Evolutionary conservation across 371 early-diverging fungal genomes (phyloP), one percentile per base, ranked within the genome.

Genomic region (Syncephalis fuscata): DNA sequence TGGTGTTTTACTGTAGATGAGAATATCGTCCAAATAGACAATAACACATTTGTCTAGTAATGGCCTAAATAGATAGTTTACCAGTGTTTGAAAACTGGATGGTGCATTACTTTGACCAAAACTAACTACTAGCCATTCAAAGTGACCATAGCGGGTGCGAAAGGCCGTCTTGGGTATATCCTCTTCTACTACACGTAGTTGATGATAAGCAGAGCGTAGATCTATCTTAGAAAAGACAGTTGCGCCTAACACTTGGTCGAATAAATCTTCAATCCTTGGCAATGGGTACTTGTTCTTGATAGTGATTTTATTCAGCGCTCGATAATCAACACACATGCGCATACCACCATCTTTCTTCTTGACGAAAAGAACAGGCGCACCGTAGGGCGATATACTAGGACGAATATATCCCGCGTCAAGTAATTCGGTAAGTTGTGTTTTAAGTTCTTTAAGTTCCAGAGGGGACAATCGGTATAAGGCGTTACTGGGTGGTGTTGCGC

Each of bases 341-440:
- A 68, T 9, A 1, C 47, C 17, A 4, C 76, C 73, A 26, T 70
- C 65, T 38, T 74, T 73, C 54, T 78, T 73, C 9, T 57, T 52
- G 0, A 70, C 74, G 55, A 77, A 75, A 3, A 75, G 45, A 1
- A 73, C 60, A 7, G 78, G 76, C 4, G 72, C 62, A 1, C 71
- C 77, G 45, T 50, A 59, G 15, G 70, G 63, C 2, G 66, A 66
- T 9, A 19, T 23, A 17, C 58, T 52, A 10, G 56, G 51, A 8
- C n/a, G 41, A 8, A 41, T 21, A 8, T 7, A 41, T 4, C 19
- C 19, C n/a, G 4, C 15, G 8, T n/a, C 8, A 3, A 41, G 21
- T 16, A 41, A 15, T 4, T 41, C 41, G 16, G 4, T n/a, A 7
- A 41, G n/a, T 15, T 41, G 41, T 8, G 3, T 19, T n/a, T 41